phyloP scores from a whole-genome alignment of 805 yeast genomes.

The Metschnikowia cerradonensis region DNA sequence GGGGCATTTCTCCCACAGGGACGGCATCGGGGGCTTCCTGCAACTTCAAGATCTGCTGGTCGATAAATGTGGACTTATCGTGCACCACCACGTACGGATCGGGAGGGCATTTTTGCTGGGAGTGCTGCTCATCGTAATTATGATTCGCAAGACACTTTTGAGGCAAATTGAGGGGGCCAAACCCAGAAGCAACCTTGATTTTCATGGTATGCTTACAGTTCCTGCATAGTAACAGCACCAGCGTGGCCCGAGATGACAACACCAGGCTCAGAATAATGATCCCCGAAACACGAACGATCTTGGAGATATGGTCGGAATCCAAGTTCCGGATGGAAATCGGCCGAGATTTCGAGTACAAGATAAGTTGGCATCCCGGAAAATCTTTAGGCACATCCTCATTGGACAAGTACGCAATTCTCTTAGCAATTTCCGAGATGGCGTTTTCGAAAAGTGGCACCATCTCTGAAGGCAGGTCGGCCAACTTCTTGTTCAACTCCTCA shows the following conservation, averaged over 20 bases:
- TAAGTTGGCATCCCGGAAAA: conserved; percentile 82
- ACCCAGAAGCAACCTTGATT: conserved; percentile 59
- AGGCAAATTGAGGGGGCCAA: conserved; percentile 69
- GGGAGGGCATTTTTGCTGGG: conserved; percentile 67
- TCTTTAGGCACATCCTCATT: conserved; percentile 46
- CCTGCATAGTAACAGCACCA: conserved; percentile 80
- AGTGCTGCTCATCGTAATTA: conserved; percentile 39
- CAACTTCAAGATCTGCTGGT: conserved; percentile 88
- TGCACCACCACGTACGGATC: conserved; percentile 93
- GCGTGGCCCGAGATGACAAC: conserved; percentile 80
- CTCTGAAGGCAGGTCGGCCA: conserved; percentile 83
- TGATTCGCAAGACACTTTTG: conserved; percentile 52
- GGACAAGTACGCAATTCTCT: conserved; percentile 55
- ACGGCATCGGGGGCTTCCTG: conserved; percentile 99
- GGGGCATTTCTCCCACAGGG: conserved; percentile 98
- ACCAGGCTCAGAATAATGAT: conserved; percentile 90
- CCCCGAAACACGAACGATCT: conserved; percentile 87
- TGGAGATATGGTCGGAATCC: conserved; percentile 83
- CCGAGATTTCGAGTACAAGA: conserved; percentile 68
- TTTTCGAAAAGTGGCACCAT: conserved; percentile 81
- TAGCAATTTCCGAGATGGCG: conserved; percentile 83
- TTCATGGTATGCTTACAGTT: conserved; percentile 78
- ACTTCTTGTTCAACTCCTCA: conserved; percentile 80
- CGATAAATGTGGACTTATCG: conserved; percentile 89
- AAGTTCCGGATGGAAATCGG: conserved; percentile 73